A percentile compares a stretch with the other conserved stretches of the same genome.
Evolutionary conservation across 2,329 filamentous ascomycete species (phyloP).

Genomic region (Diplocarpon rosae): DNA sequence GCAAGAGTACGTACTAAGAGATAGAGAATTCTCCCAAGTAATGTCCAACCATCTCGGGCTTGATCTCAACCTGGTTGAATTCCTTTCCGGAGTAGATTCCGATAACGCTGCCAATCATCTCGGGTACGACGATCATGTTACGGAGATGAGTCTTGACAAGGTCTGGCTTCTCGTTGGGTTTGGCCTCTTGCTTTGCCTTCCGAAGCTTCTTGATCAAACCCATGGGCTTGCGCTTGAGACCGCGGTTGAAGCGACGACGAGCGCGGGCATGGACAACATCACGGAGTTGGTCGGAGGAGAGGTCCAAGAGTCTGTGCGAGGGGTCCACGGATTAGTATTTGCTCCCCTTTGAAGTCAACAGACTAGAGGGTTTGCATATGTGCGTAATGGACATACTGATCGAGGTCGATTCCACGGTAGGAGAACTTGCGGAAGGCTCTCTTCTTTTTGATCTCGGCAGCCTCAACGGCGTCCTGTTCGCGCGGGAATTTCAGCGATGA

Average conservation of each 20-base stretch:
- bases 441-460: constrained; percentile 99
- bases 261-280: constrained; percentile 99
- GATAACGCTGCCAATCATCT: constrained; percentile 99
- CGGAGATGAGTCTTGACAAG: constrained; percentile 98
- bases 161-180: constrained; percentile 99
- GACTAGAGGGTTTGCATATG: constrained; percentile 15
- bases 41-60: constrained; percentile 99
- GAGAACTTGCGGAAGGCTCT: constrained; percentile 99
- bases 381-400: constrained; percentile 63
- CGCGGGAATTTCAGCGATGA: constrained; percentile 27
- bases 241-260: constrained; percentile 98
- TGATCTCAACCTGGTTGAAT: constrained; percentile 99
- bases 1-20: constrained; percentile 73
- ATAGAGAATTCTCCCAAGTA: constrained; percentile 99
- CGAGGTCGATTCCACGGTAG: constrained; percentile 98
- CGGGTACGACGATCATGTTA: constrained; percentile 99
- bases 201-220: constrained; percentile 99
- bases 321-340: constrained; percentile 27
- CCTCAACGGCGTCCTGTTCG: constrained; percentile 83
- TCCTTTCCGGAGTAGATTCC: constrained; percentile 99
- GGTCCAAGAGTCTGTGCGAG: constrained; percentile 78
- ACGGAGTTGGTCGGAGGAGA: constrained; percentile 95
- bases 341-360: constrained; percentile 27
- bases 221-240: constrained; percentile 99
- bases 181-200: constrained; percentile 97